phyloP scores from a whole-genome alignment of 2,329 filamentous ascomycete species.

The Pseudofabraea citricarpa region DNA sequence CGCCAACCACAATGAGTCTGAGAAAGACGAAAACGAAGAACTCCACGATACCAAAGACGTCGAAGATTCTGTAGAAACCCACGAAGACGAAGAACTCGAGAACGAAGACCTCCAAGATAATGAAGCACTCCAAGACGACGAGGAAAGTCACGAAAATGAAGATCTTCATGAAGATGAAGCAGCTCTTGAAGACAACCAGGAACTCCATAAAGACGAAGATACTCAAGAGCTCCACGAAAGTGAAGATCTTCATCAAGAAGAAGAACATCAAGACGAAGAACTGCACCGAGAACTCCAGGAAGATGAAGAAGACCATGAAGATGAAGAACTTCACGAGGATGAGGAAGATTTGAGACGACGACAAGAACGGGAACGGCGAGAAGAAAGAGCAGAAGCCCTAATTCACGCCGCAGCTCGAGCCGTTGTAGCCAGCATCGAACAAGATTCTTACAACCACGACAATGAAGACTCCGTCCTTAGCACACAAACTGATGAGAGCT shows the following conservation, averaged over 20 bases:
- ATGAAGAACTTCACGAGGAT: neutral
- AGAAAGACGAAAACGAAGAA: neutral
- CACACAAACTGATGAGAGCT: constrained; percentile 25
- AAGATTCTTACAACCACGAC: constrained; percentile 27
- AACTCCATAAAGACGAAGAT: neutral
- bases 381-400: constrained; percentile 40
- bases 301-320: neutral
- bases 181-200: neutral
- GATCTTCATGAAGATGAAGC: neutral
- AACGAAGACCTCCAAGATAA: neutral
- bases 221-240: neutral
- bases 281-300: neutral
- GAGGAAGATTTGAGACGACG: neutral
- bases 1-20: no score
- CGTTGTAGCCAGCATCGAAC: constrained; percentile 43
- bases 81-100: neutral
- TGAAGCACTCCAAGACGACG: neutral
- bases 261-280: neutral
- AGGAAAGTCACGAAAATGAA: neutral
- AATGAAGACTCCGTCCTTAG: constrained; percentile 28
- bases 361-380: constrained; percentile 11
- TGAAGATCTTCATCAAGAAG: neutral
- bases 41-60: neutral
- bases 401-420: constrained; percentile 49
- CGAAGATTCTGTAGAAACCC: neutral